Evolutionary conservation across 352 stramenopile genomes (phyloP).

Genomic region (Globisporangium cederbergense): DNA sequence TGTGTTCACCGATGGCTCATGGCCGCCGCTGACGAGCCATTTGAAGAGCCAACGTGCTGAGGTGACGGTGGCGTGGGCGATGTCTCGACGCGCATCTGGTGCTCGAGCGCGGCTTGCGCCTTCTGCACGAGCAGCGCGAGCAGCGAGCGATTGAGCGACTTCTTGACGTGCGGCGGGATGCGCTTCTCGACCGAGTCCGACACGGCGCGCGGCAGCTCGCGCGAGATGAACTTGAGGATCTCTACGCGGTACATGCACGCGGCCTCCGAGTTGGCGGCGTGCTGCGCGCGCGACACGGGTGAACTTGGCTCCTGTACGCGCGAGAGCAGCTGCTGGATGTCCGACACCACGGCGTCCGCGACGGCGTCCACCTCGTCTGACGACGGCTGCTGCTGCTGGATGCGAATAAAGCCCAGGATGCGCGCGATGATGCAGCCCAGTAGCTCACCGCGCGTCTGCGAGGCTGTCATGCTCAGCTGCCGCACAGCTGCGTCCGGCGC

Average conservation of each 20-base stretch:
- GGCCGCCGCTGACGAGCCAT: background rate
- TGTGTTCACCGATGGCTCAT: background rate
- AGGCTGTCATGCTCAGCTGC: constrained; percentile 55
- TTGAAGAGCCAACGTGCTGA: background rate
- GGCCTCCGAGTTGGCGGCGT: constrained; percentile 43
- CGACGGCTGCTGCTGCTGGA: constrained; percentile 37
- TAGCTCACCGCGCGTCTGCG: constrained; percentile 58
- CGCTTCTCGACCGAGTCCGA: constrained; percentile 68
- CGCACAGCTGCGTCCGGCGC: constrained; percentile 53
- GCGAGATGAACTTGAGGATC: constrained; percentile 83
- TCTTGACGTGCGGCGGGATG: constrained; percentile 50
- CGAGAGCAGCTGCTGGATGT: constrained; percentile 63
- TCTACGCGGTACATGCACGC: constrained; percentile 81
- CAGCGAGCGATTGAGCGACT: constrained; percentile 64
- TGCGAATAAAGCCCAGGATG: constrained; percentile 60
- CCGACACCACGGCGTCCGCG: constrained; percentile 44
- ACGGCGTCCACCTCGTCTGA: constrained; percentile 36
- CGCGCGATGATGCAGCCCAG: constrained; percentile 63
- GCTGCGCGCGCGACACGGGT: constrained; percentile 13
- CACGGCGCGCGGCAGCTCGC: constrained; percentile 70
- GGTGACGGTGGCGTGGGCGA: constrained; percentile 11
- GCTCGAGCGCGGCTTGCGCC: constrained; percentile 61
- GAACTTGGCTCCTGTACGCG: constrained; percentile 38
- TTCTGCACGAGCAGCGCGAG: constrained; percentile 76
- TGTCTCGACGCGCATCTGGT: constrained; percentile 70